Evolutionary conservation across 2,329 filamentous ascomycete genomes (phyloP).

Genomic region (Davidsoniella australis): DNA sequence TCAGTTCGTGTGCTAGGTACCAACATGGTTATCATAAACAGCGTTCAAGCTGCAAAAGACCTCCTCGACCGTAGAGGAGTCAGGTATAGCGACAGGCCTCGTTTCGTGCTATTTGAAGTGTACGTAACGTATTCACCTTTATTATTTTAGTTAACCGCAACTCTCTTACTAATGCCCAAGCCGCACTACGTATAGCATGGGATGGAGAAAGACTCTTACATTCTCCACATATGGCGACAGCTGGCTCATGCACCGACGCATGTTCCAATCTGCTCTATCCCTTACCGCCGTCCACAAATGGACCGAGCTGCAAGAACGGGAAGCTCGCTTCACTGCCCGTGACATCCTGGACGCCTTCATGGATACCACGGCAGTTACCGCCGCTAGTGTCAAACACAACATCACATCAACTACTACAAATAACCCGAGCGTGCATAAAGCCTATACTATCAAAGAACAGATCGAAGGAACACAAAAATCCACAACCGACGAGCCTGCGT

Average conservation of each 20-base stretch:
- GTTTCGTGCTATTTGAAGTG: conserved; percentile 24
- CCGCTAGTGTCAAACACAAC: not conserved
- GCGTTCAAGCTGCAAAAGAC: conserved; percentile 20
- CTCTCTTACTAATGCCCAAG: no score
- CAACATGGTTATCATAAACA: not conserved
- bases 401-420: not conserved
- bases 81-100: conserved; percentile 28
- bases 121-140: conserved; percentile 12
- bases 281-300: conserved; percentile 20
- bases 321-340: conserved; percentile 6
- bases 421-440: no score
- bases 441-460: no score
- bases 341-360: not conserved
- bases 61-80: conserved; percentile 26
- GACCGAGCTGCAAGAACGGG: conserved; percentile 16
- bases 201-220: conserved; percentile 29
- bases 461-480: no score
- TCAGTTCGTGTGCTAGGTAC: not conserved
- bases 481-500: not conserved
- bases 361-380: not conserved
- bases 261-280: conserved; percentile 27
- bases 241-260: conserved; percentile 26
- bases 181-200: conserved; percentile 19
- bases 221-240: conserved; percentile 26
- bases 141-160: no score